Base-by-base conservation (phyloP, 2,329 filamentous ascomycete species). In the Ophiocordyceps camponoti-leonardi region DNA sequence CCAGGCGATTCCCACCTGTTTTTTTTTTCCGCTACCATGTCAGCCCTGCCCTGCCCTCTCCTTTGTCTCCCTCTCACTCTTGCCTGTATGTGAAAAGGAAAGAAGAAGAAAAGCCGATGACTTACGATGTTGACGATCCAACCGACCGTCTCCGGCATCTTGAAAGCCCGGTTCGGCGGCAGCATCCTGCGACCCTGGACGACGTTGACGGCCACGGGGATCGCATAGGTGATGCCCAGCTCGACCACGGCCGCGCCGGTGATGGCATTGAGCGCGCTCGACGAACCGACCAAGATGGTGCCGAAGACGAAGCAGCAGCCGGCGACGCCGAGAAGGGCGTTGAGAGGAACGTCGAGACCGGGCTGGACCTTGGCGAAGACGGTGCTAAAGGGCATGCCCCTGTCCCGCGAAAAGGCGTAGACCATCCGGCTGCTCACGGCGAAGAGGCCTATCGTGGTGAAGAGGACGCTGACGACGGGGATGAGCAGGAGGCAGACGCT, bases 191-290 rank as follows among this genome's bases (percentile, higher is more conserved):
- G 72, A 8, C 81, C 79, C 1, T 79, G 74, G 2, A 83, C 58
- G 47, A 77, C 72, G 52, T 86, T 83, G 54, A 88, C 78, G 1
- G 72, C 66, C 30, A 83, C 75, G 0, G 84, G 84, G 30, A 88
- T 85, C 11, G 75, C 83, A 54, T 88, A 88, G 1, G 81, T 82
- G 16, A 88, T 65, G 8, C 79, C 78, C 0, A 88, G 70, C 2
- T 82, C 75, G 33, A 87, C 82, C 0, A 88, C 83, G 0, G 79
- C 82, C 0, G 81, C 77, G 0, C 79, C 77, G 1, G 82, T 73
- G 50, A 86, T 83, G 16, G 82, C 81, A 44, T 81, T 84, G 59
- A 86, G 84, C 0, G 81, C 81, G 52, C 72, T 62, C 20, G 61
- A 67, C 2, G 77, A 82, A 14, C 81, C 82, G 7, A 86, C 67